These are phyloP conservation scores for Pleurotus platypus DNA, from an alignment of 768 basidiomycete species.

Conservation along the genomic window DNA sequence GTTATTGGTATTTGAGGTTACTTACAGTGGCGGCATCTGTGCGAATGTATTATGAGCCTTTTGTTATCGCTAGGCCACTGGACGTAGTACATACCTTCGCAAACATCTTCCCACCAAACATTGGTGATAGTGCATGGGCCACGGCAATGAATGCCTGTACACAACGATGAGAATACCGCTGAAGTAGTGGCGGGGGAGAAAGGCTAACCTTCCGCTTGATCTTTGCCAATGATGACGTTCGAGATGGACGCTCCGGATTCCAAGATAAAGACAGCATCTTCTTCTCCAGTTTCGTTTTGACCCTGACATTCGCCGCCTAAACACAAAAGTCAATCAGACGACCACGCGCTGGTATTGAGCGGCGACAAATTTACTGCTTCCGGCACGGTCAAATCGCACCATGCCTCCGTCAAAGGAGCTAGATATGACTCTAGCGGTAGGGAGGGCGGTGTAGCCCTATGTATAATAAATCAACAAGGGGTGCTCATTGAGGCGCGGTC, in stretches of 20 bases:
- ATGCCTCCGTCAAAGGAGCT: constrained; percentile 24
- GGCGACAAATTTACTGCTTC: constrained; percentile 19
- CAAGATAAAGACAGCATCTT: constrained; percentile 25
- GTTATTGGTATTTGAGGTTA: not conserved
- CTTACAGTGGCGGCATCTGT: constrained; percentile 20
- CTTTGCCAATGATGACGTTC: constrained; percentile 24
- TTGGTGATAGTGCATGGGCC: constrained; percentile 25
- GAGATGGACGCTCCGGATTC: constrained; percentile 24
- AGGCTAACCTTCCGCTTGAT: constrained; percentile 21
- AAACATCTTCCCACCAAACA: constrained; percentile 28
- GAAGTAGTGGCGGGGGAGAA: not conserved
- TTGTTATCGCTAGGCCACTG: not conserved
- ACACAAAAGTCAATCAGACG: not conserved
- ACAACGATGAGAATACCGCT: not conserved
- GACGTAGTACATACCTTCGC: constrained; percentile 18
- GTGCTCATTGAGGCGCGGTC: not conserved
- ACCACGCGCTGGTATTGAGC: not conserved
- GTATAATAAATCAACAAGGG: not conserved
- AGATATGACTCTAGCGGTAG: constrained; percentile 24
- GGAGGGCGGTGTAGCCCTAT: constrained; percentile 23
- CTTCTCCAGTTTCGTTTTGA: constrained; percentile 23
- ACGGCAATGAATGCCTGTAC: constrained; percentile 23
- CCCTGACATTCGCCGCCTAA: constrained; percentile 23
- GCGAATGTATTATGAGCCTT: no score
- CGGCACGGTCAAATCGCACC: constrained; percentile 24